Conservation (phyloP, 2,329 filamentous ascomycete species). For the Aureobasidium sp. region DNA sequence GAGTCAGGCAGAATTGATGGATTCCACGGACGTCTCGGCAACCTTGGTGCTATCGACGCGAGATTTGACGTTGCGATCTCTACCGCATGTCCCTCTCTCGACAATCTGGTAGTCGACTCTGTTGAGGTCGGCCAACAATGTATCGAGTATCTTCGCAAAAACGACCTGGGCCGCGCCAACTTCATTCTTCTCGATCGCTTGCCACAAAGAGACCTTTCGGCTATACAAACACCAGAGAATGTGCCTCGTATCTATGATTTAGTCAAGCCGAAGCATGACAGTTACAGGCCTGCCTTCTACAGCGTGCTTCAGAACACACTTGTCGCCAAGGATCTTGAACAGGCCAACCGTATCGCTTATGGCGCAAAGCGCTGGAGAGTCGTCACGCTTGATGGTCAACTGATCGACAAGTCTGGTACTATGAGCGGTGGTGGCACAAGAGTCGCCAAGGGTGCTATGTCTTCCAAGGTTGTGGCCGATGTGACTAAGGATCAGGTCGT, state of each 20-base stretch:
- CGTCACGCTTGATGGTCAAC: conserved; percentile 86
- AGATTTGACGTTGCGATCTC: conserved; percentile 98
- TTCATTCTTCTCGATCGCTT: conserved; percentile 94
- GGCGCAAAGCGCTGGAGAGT: conserved; percentile 91
- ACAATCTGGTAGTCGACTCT: conserved; percentile 95
- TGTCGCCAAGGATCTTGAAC: conserved; percentile 85
- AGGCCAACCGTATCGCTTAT: conserved; percentile 95
- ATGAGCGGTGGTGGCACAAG: conserved; percentile 96
- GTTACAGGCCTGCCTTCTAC: conserved; percentile 86
- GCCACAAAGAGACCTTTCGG: conserved; percentile 66
- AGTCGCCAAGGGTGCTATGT: conserved; percentile 91
- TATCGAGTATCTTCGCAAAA: conserved; percentile 95
- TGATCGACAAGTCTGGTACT: conserved; percentile 96
- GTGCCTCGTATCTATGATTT: conserved; percentile 91
- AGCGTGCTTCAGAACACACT: conserved; percentile 92
- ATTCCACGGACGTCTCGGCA: conserved; percentile 91
- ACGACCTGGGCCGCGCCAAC: conserved; percentile 91
- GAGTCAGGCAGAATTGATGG: conserved; percentile 96
- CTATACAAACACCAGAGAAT: conserved; percentile 82
- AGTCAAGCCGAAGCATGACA: conserved; percentile 79
- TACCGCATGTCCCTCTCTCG: conserved; percentile 81
- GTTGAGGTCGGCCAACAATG: conserved; percentile 96
- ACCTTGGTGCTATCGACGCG: conserved; percentile 85
- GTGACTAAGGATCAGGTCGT: conserved; percentile 80
- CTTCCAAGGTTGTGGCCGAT: conserved; percentile 84